Evolutionary conservation across 176 grass and related monocot species (phyloP).

Genomic region (Oryza punctata): DNA sequence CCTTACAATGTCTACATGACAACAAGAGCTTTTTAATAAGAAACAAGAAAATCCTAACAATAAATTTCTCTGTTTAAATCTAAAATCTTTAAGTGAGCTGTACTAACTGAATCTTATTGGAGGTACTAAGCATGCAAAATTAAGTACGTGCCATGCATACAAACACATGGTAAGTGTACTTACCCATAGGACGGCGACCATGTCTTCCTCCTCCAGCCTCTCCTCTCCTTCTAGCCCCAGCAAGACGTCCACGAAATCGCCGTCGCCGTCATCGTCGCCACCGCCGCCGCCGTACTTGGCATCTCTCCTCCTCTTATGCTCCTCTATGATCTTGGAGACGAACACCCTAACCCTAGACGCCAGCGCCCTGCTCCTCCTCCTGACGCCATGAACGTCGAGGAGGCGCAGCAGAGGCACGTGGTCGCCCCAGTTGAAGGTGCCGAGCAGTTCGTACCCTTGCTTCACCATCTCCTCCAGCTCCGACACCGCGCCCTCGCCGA

Average conservation of each 20-base stretch:
- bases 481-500: slow-evolving; percentile 22
- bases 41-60: too few relatives aligned
- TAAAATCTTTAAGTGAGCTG: too few relatives aligned
- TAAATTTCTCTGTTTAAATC: too few relatives aligned
- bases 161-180: background rate
- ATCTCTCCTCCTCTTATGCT: background rate
- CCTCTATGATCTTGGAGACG: slow-evolving; percentile 41
- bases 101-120: too few relatives aligned
- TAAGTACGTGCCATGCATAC: too few relatives aligned
- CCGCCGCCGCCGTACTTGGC: background rate
- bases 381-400: slow-evolving; percentile 36
- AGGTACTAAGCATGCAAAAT: too few relatives aligned
- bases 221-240: slow-evolving; percentile 35
- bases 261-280: background rate
- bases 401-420: slow-evolving; percentile 28
- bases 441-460: slow-evolving; percentile 46
- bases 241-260: slow-evolving; percentile 48
- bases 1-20: too few relatives aligned
- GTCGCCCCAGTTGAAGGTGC: slow-evolving; percentile 47
- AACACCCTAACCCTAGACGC: slow-evolving; percentile 35
- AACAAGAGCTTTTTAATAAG: too few relatives aligned
- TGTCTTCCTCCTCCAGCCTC: slow-evolving; percentile 46
- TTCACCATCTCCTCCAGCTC: slow-evolving; percentile 45
- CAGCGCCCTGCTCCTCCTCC: slow-evolving; percentile 23
- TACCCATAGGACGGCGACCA: slow-evolving; percentile 56